Conservation (phyloP, 1,139 yeast species). For the Debaryomyces singareniensis region DNA sequence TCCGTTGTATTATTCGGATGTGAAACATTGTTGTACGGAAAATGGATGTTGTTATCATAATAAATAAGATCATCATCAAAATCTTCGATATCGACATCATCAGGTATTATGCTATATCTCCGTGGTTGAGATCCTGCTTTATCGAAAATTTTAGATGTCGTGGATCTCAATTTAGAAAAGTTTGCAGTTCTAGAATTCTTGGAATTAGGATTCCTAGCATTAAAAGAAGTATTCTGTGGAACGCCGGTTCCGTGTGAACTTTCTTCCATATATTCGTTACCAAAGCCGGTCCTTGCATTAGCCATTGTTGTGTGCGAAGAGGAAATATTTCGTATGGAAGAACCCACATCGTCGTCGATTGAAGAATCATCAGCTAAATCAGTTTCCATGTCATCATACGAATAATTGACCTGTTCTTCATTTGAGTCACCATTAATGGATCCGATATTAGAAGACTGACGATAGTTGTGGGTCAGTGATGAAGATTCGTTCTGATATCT, state of each 20-base stretch:
- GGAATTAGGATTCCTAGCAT: background rate
- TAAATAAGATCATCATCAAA: constrained; percentile 52
- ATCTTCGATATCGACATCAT: constrained; percentile 61
- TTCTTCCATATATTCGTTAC: background rate
- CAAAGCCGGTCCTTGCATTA: background rate
- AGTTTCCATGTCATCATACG: constrained; percentile 26
- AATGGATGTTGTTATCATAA: constrained; percentile 37
- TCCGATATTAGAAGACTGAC: background rate
- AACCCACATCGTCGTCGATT: constrained; percentile 23
- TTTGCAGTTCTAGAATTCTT: constrained; percentile 16
- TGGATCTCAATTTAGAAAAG: constrained; percentile 48
- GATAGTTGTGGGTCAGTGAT: no score
- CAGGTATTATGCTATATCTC: constrained; percentile 66
- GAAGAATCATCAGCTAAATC: constrained; percentile 27
- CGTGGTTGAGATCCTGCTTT: constrained; percentile 66
- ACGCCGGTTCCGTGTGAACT: background rate
- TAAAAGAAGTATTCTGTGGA: background rate
- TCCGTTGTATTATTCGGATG: constrained; percentile 21
- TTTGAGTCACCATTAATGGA: constrained; percentile 7
- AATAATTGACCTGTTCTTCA: constrained; percentile 19
- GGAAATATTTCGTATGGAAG: constrained; percentile 3
- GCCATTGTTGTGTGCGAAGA: constrained; percentile 1
- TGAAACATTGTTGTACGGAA: constrained; percentile 25
- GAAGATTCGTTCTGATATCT: background rate
- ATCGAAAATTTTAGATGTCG: constrained; percentile 67